Conservation (phyloP, 768 basidiomycete species). For the Chalciporus sphaerocephalus region DNA sequence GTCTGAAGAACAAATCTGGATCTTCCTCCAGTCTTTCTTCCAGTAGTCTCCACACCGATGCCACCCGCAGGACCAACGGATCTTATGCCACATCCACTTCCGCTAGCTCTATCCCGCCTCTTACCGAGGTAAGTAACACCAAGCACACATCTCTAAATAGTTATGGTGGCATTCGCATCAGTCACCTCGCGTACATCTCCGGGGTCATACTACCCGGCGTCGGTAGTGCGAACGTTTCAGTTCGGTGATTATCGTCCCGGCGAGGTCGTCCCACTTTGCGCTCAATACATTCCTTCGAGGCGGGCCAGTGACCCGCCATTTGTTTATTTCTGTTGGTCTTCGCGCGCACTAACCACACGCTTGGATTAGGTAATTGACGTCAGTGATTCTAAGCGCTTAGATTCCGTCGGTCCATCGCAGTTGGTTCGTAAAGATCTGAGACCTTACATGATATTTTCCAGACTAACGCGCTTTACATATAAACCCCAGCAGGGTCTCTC, state of each 20-base stretch:
- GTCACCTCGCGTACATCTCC: slow-evolving; percentile 6
- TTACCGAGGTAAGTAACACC: slow-evolving; percentile 24
- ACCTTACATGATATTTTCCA: slow-evolving; percentile 7
- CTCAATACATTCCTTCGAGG: background rate
- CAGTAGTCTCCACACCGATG: slow-evolving; percentile 24
- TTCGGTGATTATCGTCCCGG: slow-evolving; percentile 24
- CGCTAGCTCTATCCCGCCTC: slow-evolving; percentile 18
- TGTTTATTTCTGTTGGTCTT: slow-evolving; percentile 12
- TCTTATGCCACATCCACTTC: slow-evolving; percentile 24
- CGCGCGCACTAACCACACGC: slow-evolving; percentile 3
- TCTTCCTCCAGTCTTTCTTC: slow-evolving; percentile 26
- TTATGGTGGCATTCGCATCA: slow-evolving; percentile 14
- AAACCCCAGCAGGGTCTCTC: slow-evolving; percentile 14
- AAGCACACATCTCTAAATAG: slow-evolving; percentile 4
- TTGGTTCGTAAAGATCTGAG: slow-evolving; percentile 19
- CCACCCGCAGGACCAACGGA: slow-evolving; percentile 21
- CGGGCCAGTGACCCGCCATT: background rate
- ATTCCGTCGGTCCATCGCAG: slow-evolving; percentile 13
- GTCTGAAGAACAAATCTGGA: slow-evolving; percentile 21
- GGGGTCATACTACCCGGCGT: slow-evolving; percentile 13
- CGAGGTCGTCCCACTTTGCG: background rate
- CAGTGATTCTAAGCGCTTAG: slow-evolving; percentile 14
- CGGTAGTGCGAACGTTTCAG: slow-evolving; percentile 8
- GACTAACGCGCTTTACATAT: slow-evolving; percentile 18
- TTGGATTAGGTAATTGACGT: slow-evolving; percentile 30